Evolutionary conservation across 2,329 filamentous ascomycete genomes (phyloP).

Genomic region (Rachicladosporium sp.): DNA sequence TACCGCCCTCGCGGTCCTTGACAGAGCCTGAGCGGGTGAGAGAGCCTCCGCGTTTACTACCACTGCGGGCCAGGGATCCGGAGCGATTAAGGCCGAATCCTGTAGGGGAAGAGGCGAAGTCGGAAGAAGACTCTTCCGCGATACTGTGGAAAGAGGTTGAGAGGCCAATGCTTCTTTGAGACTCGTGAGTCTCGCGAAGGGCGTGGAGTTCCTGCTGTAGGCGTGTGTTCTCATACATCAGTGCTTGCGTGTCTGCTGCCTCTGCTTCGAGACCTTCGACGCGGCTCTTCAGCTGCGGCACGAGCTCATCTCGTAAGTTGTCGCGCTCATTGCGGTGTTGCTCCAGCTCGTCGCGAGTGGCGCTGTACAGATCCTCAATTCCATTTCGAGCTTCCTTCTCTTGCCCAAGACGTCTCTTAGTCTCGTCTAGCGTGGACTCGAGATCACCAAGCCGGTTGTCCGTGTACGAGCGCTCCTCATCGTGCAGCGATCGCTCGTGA

Average conservation of each 20-base stretch:
- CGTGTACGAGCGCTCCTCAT: slow-evolving; percentile 21
- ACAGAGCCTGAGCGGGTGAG: slow-evolving; percentile 21
- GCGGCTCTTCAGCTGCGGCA: slow-evolving; percentile 64
- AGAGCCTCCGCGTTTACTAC: slow-evolving; percentile 22
- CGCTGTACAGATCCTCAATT: slow-evolving; percentile 81
- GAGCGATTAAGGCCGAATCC: slow-evolving; percentile 30
- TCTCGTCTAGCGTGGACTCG: slow-evolving; percentile 68
- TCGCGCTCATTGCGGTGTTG: slow-evolving; percentile 79
- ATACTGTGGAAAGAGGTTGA: slow-evolving; percentile 41
- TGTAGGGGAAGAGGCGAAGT: slow-evolving; percentile 17
- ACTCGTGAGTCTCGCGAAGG: slow-evolving; percentile 28
- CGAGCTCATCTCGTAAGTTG: slow-evolving; percentile 76
- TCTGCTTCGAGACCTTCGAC: slow-evolving; percentile 69
- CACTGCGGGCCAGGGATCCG: slow-evolving; percentile 47
- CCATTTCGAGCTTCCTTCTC: slow-evolving; percentile 82
- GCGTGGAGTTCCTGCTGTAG: slow-evolving; percentile 76
- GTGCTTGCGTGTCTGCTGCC: slow-evolving; percentile 57
- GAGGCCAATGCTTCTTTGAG: background rate
- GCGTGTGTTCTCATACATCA: slow-evolving; percentile 68
- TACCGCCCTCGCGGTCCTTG: slow-evolving; percentile 28
- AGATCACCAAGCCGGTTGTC: slow-evolving; percentile 61
- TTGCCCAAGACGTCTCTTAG: slow-evolving; percentile 67
- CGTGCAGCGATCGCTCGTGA: slow-evolving; percentile 40
- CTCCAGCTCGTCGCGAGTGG: slow-evolving; percentile 70
- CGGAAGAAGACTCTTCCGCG: slow-evolving; percentile 43